A percentile compares a stretch with the other conserved stretches of the same genome.
Conservation (phyloP, 225 moss, liverwort and hornwort genomes). For the Thuidium tamariscinum region DNA sequence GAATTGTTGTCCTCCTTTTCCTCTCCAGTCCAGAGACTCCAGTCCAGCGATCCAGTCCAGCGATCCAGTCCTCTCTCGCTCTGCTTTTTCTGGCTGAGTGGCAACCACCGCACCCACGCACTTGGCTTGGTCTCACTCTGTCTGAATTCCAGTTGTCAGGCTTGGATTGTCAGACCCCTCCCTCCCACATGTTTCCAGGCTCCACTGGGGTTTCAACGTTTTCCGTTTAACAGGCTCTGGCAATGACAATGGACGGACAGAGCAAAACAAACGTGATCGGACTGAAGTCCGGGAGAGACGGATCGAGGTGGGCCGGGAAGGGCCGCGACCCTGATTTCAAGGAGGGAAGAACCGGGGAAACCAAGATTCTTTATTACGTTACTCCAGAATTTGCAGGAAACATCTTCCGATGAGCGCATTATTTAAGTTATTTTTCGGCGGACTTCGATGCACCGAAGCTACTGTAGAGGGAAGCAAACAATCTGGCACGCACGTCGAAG, state of each 20-base stretch:
- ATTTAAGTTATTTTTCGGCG: too few species aligned
- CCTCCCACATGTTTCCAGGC: not conserved
- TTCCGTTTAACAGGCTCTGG: not conserved
- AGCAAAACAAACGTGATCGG: not conserved
- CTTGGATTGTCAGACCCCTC: not conserved
- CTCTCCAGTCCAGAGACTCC: too few species aligned
- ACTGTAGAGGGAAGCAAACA: not conserved
- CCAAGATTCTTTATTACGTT: not conserved
- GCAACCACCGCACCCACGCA: too few species aligned
- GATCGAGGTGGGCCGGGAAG: too few species aligned
- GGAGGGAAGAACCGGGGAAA: not conserved
- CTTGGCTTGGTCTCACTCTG: not conserved
- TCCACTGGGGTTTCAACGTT: not conserved
- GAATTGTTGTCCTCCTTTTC: not conserved
- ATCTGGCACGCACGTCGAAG: not conserved
- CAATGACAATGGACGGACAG: not conserved
- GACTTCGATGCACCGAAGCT: not conserved
- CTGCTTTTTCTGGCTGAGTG: too few species aligned
- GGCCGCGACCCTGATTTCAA: not conserved
- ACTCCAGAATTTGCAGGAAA: not conserved
- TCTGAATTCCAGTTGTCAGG: not conserved
- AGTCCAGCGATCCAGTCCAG: not conserved
- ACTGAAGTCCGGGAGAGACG: not conserved
- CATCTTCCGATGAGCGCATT: too few species aligned
- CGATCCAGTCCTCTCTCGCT: too few species aligned